These are phyloP conservation scores for Truncatella angustata DNA, from an alignment of 2,329 filamentous ascomycete species.

Conservation along the genomic window DNA sequence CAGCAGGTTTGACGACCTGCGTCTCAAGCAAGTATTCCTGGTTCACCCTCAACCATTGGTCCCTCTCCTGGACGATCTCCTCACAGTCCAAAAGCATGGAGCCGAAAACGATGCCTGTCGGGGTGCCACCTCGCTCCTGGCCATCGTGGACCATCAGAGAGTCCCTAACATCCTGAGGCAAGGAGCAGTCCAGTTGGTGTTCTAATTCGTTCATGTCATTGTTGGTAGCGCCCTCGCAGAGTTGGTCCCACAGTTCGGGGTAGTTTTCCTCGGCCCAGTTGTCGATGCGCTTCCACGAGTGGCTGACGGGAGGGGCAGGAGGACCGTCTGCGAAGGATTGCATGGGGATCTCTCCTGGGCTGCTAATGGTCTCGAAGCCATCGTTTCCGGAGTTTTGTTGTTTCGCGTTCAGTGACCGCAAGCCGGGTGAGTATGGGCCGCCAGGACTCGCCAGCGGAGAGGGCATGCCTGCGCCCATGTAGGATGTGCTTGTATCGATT, in stretches of 20 bases:
- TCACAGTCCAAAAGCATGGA: conserved; percentile 97
- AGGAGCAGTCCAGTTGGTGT: conserved; percentile 89
- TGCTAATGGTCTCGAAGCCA: conserved; percentile 67
- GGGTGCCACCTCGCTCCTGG: conserved; percentile 89
- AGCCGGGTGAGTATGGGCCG: conserved; percentile 84
- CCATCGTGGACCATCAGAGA: conserved; percentile 90
- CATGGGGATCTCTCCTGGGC: conserved; percentile 86
- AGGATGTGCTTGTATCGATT: conserved; percentile 57
- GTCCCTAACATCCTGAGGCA: conserved; percentile 90
- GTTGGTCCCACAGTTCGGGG: conserved; percentile 87
- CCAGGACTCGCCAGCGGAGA: conserved; percentile 49
- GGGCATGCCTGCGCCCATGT: conserved; percentile 51
- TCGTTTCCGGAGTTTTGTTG: conserved; percentile 58
- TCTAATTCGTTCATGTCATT: conserved; percentile 98
- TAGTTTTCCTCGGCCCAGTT: conserved; percentile 94
- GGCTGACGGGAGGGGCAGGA: conserved; percentile 79
- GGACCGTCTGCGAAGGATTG: conserved; percentile 93
- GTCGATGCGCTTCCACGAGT: conserved; percentile 95
- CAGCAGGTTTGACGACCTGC: conserved; percentile 55
- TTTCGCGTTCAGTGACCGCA: conserved; percentile 74
- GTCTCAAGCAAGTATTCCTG: conserved; percentile 75
- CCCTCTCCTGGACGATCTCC: conserved; percentile 97
- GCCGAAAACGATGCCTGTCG: conserved; percentile 89
- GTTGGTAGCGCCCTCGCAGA: conserved; percentile 85
- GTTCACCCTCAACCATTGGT: conserved; percentile 92